Base-by-base conservation (phyloP, 495 filamentous ascomycete genomes). In the Penicillium coprophilum region DNA sequence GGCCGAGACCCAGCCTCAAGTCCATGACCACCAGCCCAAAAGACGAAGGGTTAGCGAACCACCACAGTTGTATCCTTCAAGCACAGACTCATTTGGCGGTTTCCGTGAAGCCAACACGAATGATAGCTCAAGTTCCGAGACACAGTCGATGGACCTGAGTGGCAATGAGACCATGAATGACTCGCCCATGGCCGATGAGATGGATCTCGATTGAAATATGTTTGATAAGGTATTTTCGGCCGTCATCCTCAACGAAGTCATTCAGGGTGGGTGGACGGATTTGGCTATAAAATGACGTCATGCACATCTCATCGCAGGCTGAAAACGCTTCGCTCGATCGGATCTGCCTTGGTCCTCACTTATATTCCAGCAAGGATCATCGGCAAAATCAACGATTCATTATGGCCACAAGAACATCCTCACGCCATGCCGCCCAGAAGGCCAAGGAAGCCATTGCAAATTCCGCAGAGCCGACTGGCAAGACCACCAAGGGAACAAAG, bases 401-500 rank as follows among this genome's bases (percentile, higher is more conserved):
- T 13, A 77, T 77, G 75, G 60, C 57, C 21, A 67, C 67, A 40
- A 62, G 76, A 52, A 76, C 75, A 38, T 79, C 74, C 3, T 64
- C 71, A 12, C 74, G 76, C 23, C 69, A 72, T 38, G 76, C 76
- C 11, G 75, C 76, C 19, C 68, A 69, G 47, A 79, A 77, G 53
- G 76, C 76, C 7, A 79, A 79, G 46, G 68, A 77, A 53, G 74
- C 74, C 24, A 75, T 79, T 24, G 46, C 68, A 17, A 54, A 56
- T 17, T 53, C 64, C 19, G 61, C 63, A 11, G 69, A 73, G 39
- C 53, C 46, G 15, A 66, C 66, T 44, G 61, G 57, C 11, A 61
- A 55, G 46, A 53, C 61, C 17, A 20, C 59, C 27, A 57, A 64
- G 21, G 68, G 67, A 21, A 51, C 62, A 5, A 79, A 79, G 46